Percentiles rank a stretch among this genome's conserved stretches.
Evolutionary conservation across 805 yeast genomes (phyloP).

Genomic region (Kodamaea leandrae): DNA sequence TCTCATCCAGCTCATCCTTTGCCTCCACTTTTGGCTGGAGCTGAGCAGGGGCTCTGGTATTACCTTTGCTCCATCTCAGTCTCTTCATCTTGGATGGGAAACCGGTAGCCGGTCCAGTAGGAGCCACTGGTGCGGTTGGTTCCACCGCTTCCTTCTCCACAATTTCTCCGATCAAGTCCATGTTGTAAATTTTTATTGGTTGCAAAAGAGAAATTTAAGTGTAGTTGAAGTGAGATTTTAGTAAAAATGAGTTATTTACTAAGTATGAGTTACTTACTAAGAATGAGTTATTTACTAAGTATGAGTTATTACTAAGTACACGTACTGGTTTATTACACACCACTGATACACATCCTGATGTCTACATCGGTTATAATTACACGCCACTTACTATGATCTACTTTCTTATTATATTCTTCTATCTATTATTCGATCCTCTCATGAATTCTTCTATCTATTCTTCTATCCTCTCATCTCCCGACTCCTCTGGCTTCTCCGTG

Average conservation of each 20-base stretch:
- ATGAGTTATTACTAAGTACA: too few species aligned
- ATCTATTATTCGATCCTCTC: not conserved
- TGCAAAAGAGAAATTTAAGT: not conserved
- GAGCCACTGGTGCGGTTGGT: conserved; percentile 32
- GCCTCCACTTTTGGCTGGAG: conserved; percentile 21
- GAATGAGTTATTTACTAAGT: too few species aligned
- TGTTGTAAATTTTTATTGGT: conserved; percentile 18
- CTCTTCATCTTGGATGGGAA: conserved; percentile 2
- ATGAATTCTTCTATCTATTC: not conserved
- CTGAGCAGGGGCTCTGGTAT: too few species aligned
- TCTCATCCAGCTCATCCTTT: conserved; percentile 38
- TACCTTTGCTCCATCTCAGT: conserved; percentile 4
- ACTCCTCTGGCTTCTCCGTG: not conserved
- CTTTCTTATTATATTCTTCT: not conserved
- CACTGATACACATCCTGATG: too few species aligned
- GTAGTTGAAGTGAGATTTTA: too few species aligned
- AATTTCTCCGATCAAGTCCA: conserved; percentile 74
- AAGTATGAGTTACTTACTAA: too few species aligned
- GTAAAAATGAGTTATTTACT: too few species aligned
- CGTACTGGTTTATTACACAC: too few species aligned
- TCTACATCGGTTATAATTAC: not conserved
- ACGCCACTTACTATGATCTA: not conserved
- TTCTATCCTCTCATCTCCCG: not conserved
- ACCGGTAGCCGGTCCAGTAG: conserved; percentile 14
- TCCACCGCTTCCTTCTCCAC: conserved; percentile 54